Evolutionary conservation across 2,329 filamentous ascomycete genomes (phyloP), one percentile per base, ranked within the genome.

Genomic region (Aspergillus latus): DNA sequence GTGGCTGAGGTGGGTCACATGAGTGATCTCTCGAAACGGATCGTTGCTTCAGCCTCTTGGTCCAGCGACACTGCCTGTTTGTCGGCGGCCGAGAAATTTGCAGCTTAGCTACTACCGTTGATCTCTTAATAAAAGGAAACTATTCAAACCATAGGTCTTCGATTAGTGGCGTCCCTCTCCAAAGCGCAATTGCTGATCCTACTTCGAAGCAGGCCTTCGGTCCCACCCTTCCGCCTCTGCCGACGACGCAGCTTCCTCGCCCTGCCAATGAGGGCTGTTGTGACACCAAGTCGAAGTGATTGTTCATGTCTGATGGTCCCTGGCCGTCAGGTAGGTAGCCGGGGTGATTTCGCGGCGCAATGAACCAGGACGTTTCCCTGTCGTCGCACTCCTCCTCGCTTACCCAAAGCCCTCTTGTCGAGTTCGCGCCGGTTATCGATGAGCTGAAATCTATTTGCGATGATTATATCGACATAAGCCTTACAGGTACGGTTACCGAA

Each of bases 401-500:
- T 54, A 66, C 66, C 47, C 69, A 74, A 61, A 69, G 68, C 58
- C 63, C 76, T 43, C 66, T 66, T 47, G 65, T 69, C 44, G 74
- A 76, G 59, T 64, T 77, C 53, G 63, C 64, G 8, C 73, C 75
- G 28, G 61, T 71, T 16, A 66, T 78, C 51, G 67, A 71, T n/a
- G 66, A 71, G 54, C 63, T 78, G 47, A 70, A 71, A 46, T 60
- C 45, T 48, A 68, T 68, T 57, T 72, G 66, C 57, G 62, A 66
- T 58, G 65, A 62, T 57, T 64, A 63, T 60, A 58, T 68, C 32
- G 64, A 66, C 37, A 60, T 73, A 37, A 63, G 75, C 21, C 58
- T 73, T 53, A 68, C 69, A 49, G 61, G 74, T 21, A 72, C 75
- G 6, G 74, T 88, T 36, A 71, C 82, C 60, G 81, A 84, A 62